A percentile compares a stretch with the other conserved stretches of the same genome.
Evolutionary conservation across 352 stramenopile species (phyloP).

Genomic region (Globisporangium takayamanum): DNA sequence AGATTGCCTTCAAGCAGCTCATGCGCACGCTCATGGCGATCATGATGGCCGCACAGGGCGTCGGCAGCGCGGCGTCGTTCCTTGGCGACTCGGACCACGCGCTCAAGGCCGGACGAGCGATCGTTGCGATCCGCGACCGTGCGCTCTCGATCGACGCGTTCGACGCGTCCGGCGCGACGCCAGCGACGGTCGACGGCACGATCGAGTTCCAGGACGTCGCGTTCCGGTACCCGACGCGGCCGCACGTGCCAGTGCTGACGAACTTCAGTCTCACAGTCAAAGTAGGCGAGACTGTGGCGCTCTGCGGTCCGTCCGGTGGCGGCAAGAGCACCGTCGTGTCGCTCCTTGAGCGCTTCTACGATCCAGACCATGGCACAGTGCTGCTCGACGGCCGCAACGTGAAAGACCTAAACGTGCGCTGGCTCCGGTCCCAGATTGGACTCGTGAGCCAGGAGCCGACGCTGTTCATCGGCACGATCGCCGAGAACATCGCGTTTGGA

Average conservation of each 20-base stretch:
- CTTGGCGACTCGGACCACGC: constrained; percentile 34
- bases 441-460: constrained; percentile 63
- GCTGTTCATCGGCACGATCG: constrained; percentile 36
- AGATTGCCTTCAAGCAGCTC: constrained; percentile 36
- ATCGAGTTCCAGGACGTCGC: constrained; percentile 17
- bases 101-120: constrained; percentile 5
- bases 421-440: constrained; percentile 23
- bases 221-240: constrained; percentile 24
- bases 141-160: constrained; percentile 9
- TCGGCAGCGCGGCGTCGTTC: constrained; percentile 22
- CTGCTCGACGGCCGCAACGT: constrained; percentile 18
- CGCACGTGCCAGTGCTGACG: constrained; percentile 13
- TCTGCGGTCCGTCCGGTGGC: constrained; percentile 19
- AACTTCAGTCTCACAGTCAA: constrained; percentile 17
- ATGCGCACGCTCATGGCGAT: constrained; percentile 46
- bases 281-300: constrained; percentile 23
- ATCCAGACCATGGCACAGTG: constrained; percentile 16
- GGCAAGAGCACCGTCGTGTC: constrained; percentile 28
- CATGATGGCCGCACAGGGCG: constrained; percentile 36
- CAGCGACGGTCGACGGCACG: constrained; percentile 8
- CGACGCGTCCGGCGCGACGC: not conserved
- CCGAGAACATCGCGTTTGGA: constrained; percentile 50
- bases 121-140: constrained; percentile 7
- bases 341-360: constrained; percentile 28
- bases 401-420: constrained; percentile 18